These are phyloP conservation scores for Ulmus americana DNA, from an alignment of 331 rosid genomes.

Conservation along the genomic window DNA sequence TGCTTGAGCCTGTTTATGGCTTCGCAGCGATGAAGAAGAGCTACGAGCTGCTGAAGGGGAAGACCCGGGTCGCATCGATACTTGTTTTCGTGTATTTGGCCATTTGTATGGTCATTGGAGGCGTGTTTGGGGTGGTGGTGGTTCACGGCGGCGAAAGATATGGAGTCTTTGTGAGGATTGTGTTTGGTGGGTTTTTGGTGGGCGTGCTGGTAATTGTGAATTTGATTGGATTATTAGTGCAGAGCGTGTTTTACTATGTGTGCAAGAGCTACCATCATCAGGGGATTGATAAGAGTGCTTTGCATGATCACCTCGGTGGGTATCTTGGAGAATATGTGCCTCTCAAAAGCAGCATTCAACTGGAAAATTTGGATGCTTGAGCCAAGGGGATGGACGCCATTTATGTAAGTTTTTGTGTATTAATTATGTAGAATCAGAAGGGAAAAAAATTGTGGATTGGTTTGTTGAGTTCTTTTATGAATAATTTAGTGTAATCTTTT, in stretches of 20 bases:
- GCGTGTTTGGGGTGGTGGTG: slow-evolving; percentile 53
- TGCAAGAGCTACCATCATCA: slow-evolving; percentile 90
- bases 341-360: slow-evolving; percentile 82
- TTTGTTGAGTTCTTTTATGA: too few relatives aligned
- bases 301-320: slow-evolving; percentile 88
- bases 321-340: slow-evolving; percentile 98
- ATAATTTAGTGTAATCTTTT: too few relatives aligned
- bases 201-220: slow-evolving; percentile 82
- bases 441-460: too few relatives aligned
- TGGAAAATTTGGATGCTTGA: slow-evolving; percentile 80
- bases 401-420: too few relatives aligned
- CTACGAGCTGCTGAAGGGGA: slow-evolving; percentile 70
- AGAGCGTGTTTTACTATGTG: slow-evolving; percentile 90
- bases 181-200: slow-evolving; percentile 75
- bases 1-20: slow-evolving; percentile 73
- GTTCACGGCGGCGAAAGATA: slow-evolving; percentile 60
- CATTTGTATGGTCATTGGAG: slow-evolving; percentile 41
- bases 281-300: slow-evolving; percentile 77
- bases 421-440: too few relatives aligned
- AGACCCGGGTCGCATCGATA: slow-evolving; percentile 39
- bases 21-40: slow-evolving; percentile 79
- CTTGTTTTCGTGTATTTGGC: slow-evolving; percentile 53
- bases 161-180: slow-evolving; percentile 54
- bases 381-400: background rate
- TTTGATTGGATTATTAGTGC: slow-evolving; percentile 71